Evolutionary conservation across 345 rosid genomes (phyloP), one percentile per base, ranked within the genome.

Genomic region (Brassica carinata): DNA sequence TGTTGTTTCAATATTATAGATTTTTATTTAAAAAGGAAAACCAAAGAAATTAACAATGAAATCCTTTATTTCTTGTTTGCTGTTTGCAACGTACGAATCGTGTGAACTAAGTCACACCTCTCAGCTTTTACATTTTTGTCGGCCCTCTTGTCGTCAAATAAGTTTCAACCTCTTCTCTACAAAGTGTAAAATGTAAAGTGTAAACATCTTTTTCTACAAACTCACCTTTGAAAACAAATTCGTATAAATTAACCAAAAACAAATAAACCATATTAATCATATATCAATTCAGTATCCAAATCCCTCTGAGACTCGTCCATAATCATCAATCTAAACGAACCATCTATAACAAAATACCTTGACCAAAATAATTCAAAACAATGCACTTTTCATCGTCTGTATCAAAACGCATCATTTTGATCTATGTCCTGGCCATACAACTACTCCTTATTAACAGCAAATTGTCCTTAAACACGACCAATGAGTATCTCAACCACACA

Each of bases 371-470:
- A 18, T 8, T 65, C 7, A 55, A 18, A 53, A 34, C 38, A 23
- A 76, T 76, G 79, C n/a, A 75, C 58, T 19, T 1, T 75, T 55
- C 57, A 55, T 34, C 6, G 2, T 55, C 55, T n/a, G 9, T 53
- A 55, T 8, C 58, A n/a, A 76, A 58, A 14, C 53, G 51, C 31
- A 2, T 55, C 36, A 9, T 26, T 34, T 67, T 67, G 13, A 61
- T 57, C 27, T 38, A 14, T 19, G 33, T 55, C 18, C 17, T 75
- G 2, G 69, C 29, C 61, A 75, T 43, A n/a, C 79, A 75, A 75
- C 7, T 75, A 0, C 2, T 65, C 19, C 31, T 75, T 66, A 13
- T 55, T 27, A n/a, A 10, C 5, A 57, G 62, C 8, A 27, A 17
- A 17, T 57, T n/a, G 27, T 18, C 27, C 10, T 57, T 57, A 18